Evolutionary conservation across 73 alveolate genomes (phyloP).

Genomic region (Symbiodinium natans): DNA sequence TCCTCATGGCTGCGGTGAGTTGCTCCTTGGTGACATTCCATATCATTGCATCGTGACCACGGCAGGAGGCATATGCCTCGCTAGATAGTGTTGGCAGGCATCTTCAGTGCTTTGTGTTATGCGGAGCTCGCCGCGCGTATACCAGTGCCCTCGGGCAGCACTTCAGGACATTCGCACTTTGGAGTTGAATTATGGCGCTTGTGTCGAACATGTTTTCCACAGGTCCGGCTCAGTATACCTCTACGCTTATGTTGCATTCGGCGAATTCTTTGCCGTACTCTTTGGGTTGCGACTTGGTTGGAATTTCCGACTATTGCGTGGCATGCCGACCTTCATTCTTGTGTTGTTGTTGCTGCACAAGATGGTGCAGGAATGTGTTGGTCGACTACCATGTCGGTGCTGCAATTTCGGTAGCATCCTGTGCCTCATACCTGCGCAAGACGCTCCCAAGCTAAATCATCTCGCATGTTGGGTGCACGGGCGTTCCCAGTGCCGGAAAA

Average conservation of each 20-base stretch:
- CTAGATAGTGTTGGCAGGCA: constrained; percentile 12
- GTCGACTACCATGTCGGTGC: constrained; percentile 80
- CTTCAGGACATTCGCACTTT: not conserved
- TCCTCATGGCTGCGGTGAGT: not conserved
- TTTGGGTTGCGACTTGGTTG: constrained; percentile 36
- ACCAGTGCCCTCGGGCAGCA: constrained; percentile 40
- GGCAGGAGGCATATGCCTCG: no score
- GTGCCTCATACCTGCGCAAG: constrained; percentile 25
- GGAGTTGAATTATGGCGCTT: not conserved
- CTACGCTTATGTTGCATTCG: constrained; percentile 72
- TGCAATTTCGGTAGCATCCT: constrained; percentile 30
- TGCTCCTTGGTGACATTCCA: constrained; percentile 15
- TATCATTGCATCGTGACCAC: no score
- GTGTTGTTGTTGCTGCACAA: not conserved
- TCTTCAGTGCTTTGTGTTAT: constrained; percentile 67
- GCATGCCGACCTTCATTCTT: no score
- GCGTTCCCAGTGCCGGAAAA: no score
- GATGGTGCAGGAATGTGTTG: constrained; percentile 44
- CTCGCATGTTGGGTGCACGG: no score
- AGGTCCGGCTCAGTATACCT: constrained; percentile 91
- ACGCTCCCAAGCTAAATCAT: not conserved
- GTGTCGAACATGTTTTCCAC: not conserved
- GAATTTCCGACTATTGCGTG: not conserved
- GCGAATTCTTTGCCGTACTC: constrained; percentile 56
- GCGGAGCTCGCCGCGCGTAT: constrained; percentile 76